Evolutionary conservation across 352 stramenopile species (phyloP).

Genomic region (Globisporangium iwayamae): DNA sequence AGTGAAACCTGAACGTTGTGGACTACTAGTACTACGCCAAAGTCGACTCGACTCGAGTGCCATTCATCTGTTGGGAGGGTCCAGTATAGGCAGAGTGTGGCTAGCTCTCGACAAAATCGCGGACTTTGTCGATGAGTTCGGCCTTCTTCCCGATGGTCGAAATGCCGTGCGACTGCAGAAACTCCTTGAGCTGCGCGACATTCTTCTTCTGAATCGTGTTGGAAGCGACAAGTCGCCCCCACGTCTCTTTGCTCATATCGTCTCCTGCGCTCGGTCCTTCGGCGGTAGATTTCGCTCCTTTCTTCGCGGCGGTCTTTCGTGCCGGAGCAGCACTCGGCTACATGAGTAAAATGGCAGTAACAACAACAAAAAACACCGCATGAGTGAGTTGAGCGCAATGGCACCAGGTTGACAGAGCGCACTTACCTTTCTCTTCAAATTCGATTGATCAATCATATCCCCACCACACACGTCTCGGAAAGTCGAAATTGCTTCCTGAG

Average conservation of each 20-base stretch:
- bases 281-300: slow-evolving; percentile 25
- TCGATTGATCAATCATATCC: slow-evolving; percentile 45
- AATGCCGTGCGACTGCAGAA: slow-evolving; percentile 49
- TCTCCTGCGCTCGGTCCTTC: slow-evolving; percentile 27
- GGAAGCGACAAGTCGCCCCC: slow-evolving; percentile 38
- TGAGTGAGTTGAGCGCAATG: not conserved
- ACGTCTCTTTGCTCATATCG: slow-evolving; percentile 46
- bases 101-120: slow-evolving; percentile 36
- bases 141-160: slow-evolving; percentile 49
- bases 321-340: slow-evolving; percentile 26
- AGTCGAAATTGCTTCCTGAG: slow-evolving; percentile 37
- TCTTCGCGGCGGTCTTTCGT: slow-evolving; percentile 30
- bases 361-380: not conserved
- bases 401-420: not conserved
- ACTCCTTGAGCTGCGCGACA: slow-evolving; percentile 62
- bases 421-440: slow-evolving; percentile 50
- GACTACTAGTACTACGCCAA: not conserved
- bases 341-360: not conserved
- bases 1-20: not conserved
- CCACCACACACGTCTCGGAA: slow-evolving; percentile 51
- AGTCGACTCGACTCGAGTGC: too few relatives aligned
- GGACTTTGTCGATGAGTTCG: slow-evolving; percentile 54
- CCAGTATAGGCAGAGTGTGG: not conserved
- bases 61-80: not conserved
- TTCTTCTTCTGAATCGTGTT: slow-evolving; percentile 72